Conservation (phyloP, 176 grass and related monocot genomes). For the Oryza punctata region DNA sequence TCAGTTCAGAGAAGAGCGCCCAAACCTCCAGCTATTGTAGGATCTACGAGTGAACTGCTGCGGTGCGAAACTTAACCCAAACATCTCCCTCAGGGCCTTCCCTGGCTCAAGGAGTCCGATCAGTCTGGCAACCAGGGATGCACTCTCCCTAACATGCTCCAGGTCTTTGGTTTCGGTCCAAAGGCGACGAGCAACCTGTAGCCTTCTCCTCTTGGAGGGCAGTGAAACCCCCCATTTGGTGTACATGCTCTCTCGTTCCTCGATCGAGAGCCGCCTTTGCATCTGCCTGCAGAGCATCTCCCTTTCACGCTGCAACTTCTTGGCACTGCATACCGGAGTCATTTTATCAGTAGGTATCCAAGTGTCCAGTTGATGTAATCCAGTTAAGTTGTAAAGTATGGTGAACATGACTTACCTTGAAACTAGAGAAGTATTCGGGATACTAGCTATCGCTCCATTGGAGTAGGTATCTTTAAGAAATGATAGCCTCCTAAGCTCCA, state of each 20-base stretch:
- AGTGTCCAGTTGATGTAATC: too few relatives aligned
- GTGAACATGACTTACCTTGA: slow-evolving; percentile 56
- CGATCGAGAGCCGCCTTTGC: slow-evolving; percentile 61
- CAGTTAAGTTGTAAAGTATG: background rate
- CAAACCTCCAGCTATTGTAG: slow-evolving; percentile 72
- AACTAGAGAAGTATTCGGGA: slow-evolving; percentile 42
- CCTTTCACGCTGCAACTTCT: slow-evolving; percentile 80
- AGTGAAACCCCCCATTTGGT: slow-evolving; percentile 86
- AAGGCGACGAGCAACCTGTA: slow-evolving; percentile 68
- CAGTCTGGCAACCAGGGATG: slow-evolving; percentile 72
- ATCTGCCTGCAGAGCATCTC: slow-evolving; percentile 91
- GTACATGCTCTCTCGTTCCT: slow-evolving; percentile 87
- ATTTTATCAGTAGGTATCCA: background rate
- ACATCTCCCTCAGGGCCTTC: slow-evolving; percentile 92
- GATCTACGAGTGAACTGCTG: slow-evolving; percentile 62
- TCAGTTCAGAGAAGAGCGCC: slow-evolving; percentile 55
- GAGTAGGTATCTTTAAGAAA: slow-evolving; percentile 72
- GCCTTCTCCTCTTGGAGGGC: slow-evolving; percentile 70
- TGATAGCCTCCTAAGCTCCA: slow-evolving; percentile 78
- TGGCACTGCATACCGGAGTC: slow-evolving; percentile 45
- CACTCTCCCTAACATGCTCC: slow-evolving; percentile 91
- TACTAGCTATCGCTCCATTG: slow-evolving; percentile 37
- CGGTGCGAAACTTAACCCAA: slow-evolving; percentile 83
- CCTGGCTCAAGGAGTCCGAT: slow-evolving; percentile 83
- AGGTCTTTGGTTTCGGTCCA: slow-evolving; percentile 77